Percentiles rank a stretch among this genome's conserved stretches.
These are phyloP conservation scores for Vachellia collinsii DNA, from an alignment of 306 rosid species.

Conservation along the genomic window DNA sequence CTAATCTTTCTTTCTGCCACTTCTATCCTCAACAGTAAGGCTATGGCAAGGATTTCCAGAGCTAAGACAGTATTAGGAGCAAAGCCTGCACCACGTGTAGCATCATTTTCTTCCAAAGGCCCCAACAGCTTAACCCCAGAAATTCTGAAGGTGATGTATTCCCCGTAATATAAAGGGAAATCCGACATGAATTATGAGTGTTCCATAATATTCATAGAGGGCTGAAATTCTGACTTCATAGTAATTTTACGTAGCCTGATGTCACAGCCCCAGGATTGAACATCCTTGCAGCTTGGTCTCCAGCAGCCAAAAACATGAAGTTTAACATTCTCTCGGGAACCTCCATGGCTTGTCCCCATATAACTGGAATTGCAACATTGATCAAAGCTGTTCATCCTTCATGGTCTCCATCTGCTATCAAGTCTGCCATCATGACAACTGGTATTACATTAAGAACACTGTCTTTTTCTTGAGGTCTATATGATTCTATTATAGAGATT, in stretches of 20 bases:
- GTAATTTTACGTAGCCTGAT: conserved; percentile 64
- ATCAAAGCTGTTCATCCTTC: conserved; percentile 82
- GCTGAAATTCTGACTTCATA: conserved; percentile 30
- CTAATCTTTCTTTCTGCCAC: conserved; percentile 20
- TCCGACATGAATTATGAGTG: not conserved
- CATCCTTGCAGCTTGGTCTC: conserved; percentile 94
- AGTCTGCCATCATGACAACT: conserved; percentile 91
- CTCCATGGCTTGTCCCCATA: conserved; percentile 92
- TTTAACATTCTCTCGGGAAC: conserved; percentile 82
- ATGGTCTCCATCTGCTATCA: conserved; percentile 86
- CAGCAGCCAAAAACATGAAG: conserved; percentile 51
- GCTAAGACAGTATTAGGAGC: conserved; percentile 72
- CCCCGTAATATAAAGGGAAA: conserved; percentile 14
- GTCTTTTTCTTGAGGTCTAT: conserved; percentile 7
- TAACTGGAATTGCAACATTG: conserved; percentile 81
- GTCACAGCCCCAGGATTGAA: conserved; percentile 85
- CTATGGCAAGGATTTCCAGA: conserved; percentile 57
- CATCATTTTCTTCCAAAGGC: conserved; percentile 82
- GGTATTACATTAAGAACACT: conserved; percentile 42
- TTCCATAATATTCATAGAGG: conserved; percentile 7
- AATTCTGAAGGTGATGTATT: conserved; percentile 72
- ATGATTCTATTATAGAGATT: not conserved
- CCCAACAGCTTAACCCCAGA: conserved; percentile 82
- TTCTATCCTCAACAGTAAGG: conserved; percentile 49
- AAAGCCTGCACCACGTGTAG: conserved; percentile 78